phyloP scores from a whole-genome alignment of 2,329 filamentous ascomycete genomes.

The Ilyonectria destructans region DNA sequence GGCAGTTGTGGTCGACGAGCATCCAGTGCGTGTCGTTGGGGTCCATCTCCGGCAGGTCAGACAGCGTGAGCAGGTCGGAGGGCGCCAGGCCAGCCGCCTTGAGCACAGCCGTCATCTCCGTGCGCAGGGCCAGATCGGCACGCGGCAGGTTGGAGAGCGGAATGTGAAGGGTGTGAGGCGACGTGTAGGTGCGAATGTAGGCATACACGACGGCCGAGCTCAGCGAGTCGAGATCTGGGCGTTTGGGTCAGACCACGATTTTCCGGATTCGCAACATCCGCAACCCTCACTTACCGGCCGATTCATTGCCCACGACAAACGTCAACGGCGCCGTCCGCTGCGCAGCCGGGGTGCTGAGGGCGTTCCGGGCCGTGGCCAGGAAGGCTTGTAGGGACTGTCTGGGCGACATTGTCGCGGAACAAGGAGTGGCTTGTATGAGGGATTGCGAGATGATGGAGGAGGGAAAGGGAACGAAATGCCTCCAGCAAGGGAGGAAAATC shows the following conservation, averaged over 20 bases:
- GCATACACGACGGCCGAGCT: slow-evolving; percentile 82
- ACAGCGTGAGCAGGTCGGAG: slow-evolving; percentile 76
- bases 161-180: slow-evolving; percentile 73
- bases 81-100: slow-evolving; percentile 71
- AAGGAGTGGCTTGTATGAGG: neutral
- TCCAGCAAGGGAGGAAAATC: neutral
- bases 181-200: slow-evolving; percentile 77
- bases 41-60: slow-evolving; percentile 65
- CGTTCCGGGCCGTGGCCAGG: slow-evolving; percentile 65
- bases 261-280: neutral
- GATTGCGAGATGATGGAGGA: neutral
- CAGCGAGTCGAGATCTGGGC: slow-evolving; percentile 83
- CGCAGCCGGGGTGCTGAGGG: slow-evolving; percentile 61
- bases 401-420: slow-evolving; percentile 47
- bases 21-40: slow-evolving; percentile 77
- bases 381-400: slow-evolving; percentile 56
- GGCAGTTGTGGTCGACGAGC: slow-evolving; percentile 85
- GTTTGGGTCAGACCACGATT: neutral
- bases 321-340: slow-evolving; percentile 67
- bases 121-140: slow-evolving; percentile 79
- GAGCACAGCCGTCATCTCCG: slow-evolving; percentile 80
- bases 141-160: slow-evolving; percentile 81
- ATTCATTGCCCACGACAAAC: slow-evolving; percentile 79
- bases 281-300: slow-evolving; percentile 67
- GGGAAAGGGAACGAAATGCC: neutral